phyloP scores from a whole-genome alignment of 768 basidiomycete species.

The Termitomyces sp. region DNA sequence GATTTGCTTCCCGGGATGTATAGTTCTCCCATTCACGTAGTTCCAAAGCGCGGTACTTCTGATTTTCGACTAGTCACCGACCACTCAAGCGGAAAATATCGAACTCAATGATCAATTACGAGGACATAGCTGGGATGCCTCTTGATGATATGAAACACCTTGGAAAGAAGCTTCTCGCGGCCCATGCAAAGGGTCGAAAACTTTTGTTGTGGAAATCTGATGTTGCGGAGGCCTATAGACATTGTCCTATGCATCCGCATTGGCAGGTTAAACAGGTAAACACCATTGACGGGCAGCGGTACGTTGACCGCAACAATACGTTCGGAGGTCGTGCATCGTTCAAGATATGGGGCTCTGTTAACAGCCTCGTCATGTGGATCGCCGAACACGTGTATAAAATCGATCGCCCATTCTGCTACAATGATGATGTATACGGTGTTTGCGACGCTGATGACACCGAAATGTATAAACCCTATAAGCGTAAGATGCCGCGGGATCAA shows the following conservation, averaged over 20 bases:
- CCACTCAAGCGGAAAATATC: not conserved
- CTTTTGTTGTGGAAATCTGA: not conserved
- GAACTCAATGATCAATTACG: slow-evolving; percentile 3
- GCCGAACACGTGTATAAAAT: not conserved
- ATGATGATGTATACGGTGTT: not conserved
- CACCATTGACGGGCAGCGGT: not conserved
- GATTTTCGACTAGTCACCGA: not conserved
- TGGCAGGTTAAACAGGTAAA: slow-evolving; percentile 5
- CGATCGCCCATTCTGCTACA: not conserved
- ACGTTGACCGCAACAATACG: not conserved
- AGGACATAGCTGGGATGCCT: not conserved
- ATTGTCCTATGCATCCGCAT: not conserved
- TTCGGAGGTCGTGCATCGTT: not conserved
- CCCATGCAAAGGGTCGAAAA: not conserved
- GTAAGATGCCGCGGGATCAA: not conserved
- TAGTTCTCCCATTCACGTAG: not conserved
- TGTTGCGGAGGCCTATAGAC: not conserved
- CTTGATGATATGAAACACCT: slow-evolving; percentile 3
- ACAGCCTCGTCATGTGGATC: slow-evolving; percentile 3
- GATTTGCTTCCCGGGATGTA: too few relatives aligned
- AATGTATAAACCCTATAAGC: not conserved
- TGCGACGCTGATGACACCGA: not conserved
- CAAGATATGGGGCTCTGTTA: slow-evolving; percentile 3
- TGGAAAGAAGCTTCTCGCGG: not conserved
- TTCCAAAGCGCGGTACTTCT: not conserved